Evolutionary conservation across 2,329 filamentous ascomycete species (phyloP).

Genomic region (Sporothrix luriei): DNA sequence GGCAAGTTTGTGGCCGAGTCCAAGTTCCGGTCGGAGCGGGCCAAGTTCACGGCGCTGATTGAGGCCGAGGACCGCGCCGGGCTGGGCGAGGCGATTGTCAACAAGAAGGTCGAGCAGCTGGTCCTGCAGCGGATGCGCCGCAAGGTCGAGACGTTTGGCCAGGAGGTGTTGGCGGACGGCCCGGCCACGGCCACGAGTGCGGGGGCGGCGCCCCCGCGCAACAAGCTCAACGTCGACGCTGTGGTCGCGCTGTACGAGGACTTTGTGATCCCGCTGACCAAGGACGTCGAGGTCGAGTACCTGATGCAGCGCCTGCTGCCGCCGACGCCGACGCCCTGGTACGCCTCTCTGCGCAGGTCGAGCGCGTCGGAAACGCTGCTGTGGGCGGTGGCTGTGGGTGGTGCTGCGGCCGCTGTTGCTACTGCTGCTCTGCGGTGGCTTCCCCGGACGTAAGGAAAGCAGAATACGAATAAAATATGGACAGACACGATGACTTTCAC

Average conservation of each 20-base stretch:
- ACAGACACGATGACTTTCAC: neutral
- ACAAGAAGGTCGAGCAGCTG: constrained; percentile 84
- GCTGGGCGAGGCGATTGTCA: constrained; percentile 88
- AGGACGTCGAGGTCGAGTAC: constrained; percentile 97
- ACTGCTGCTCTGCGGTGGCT: constrained; percentile 31
- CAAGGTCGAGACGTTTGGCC: constrained; percentile 93
- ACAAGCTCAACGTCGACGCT: constrained; percentile 90
- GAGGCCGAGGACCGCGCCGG: constrained; percentile 75
- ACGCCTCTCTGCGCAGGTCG: constrained; percentile 17
- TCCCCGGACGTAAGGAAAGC: constrained; percentile 29
- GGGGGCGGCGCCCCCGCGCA: constrained; percentile 52
- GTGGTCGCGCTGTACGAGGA: constrained; percentile 89
- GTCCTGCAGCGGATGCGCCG: constrained; percentile 82
- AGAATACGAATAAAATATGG: constrained; percentile 29
- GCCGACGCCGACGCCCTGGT: constrained; percentile 31
- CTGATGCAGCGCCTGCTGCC: constrained; percentile 79
- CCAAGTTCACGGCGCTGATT: constrained; percentile 80
- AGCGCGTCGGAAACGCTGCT: constrained; percentile 21
- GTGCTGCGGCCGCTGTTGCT: constrained; percentile 10
- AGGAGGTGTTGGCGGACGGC: constrained; percentile 69
- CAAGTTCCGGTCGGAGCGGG: constrained; percentile 84
- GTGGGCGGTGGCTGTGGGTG: constrained; percentile 23
- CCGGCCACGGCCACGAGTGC: too few relatives aligned
- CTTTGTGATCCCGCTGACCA: constrained; percentile 95
- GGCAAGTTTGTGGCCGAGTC: constrained; percentile 97